Base-by-base conservation (phyloP, 305 asterid species). In the Plantago coronopus region DNA sequence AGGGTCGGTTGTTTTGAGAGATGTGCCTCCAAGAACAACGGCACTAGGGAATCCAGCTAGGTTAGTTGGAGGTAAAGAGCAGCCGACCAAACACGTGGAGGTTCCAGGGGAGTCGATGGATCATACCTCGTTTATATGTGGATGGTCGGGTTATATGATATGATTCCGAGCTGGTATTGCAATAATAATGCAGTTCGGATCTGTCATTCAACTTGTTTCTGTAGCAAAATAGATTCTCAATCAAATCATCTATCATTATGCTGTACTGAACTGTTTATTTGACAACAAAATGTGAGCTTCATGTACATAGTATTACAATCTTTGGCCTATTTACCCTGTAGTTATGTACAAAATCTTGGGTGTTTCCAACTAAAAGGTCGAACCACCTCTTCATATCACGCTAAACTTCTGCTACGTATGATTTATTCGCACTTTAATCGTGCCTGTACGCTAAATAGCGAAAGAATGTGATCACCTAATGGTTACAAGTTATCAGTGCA, bases 21-120 rank as follows among this genome's bases (percentile, higher is more conserved):
- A 83, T 12, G 95, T 86, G 67, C 95, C 95, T 9, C 81, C 91
- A 5, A 76, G 85, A 64, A 81, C 95, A 7, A 86, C 95, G 0
- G 95, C 89, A 0, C 87, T 83, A 15, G 95, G 95, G 12, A 86
- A 83, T 66, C 91, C 91, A 9, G 95, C 91, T 3, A 75, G 89
- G 67, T 67, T 86, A 68, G 79, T 86, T 6, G 91, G 89, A 8
- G 95, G 95, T 20, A 86, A 73, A 57, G 82, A 68, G 56, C 83
- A 74, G 67, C 91, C 91, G 2, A 81, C 76, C 0, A 70, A 78
- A 72, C 89, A 78, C 4, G 85, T 79, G 70, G 95, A 83, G 34
- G 65, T 72, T 16, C 91, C 95, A 0, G 87, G 95, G 46, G 89
- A 79, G 79, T 79, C 91, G 21, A 86, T 86, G 95, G 95, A 86